Conservation (phyloP, 1,139 yeast genomes). For the Hemisphaericaspora subhashii region DNA sequence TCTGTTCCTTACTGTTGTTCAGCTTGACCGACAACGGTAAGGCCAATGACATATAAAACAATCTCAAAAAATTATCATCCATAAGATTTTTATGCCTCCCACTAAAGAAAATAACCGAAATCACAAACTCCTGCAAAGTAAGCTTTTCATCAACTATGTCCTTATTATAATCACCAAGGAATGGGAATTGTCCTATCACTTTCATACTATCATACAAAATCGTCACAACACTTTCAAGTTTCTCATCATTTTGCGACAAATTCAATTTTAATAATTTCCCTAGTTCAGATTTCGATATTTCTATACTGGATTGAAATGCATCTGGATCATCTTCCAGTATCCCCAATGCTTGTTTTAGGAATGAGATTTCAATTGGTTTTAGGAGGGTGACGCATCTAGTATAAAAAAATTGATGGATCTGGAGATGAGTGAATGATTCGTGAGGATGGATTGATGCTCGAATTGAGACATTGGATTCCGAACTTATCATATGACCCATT, state of each 20-base stretch:
- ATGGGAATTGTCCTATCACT: slow-evolving; percentile 34
- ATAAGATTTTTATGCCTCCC: slow-evolving; percentile 25
- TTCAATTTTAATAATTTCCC: slow-evolving; percentile 7
- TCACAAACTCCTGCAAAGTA: slow-evolving; percentile 25
- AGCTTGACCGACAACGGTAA: background rate
- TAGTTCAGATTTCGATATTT: slow-evolving; percentile 11
- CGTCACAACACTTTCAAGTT: slow-evolving; percentile 14
- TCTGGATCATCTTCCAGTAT: background rate
- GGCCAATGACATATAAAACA: slow-evolving; percentile 27
- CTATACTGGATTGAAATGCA: background rate
- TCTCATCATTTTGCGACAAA: slow-evolving; percentile 1
- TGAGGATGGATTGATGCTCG: background rate
- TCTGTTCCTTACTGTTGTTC: background rate
- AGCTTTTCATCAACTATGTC: slow-evolving; percentile 14
- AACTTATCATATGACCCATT: slow-evolving; percentile 25
- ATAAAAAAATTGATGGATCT: slow-evolving; percentile 23
- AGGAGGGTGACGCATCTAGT: slow-evolving; percentile 21
- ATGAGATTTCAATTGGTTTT: slow-evolving; percentile 24
- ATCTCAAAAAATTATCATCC: slow-evolving; percentile 25
- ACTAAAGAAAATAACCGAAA: slow-evolving; percentile 26
- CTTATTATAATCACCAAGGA: slow-evolving; percentile 19
- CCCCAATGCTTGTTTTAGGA: slow-evolving; percentile 4
- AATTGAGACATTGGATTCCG: slow-evolving; percentile 5
- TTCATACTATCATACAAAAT: slow-evolving; percentile 25
- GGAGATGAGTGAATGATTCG: slow-evolving; percentile 4